These are phyloP conservation scores for Fusarium siculi DNA, from an alignment of 2,329 filamentous ascomycete genomes.

Conservation along the genomic window DNA sequence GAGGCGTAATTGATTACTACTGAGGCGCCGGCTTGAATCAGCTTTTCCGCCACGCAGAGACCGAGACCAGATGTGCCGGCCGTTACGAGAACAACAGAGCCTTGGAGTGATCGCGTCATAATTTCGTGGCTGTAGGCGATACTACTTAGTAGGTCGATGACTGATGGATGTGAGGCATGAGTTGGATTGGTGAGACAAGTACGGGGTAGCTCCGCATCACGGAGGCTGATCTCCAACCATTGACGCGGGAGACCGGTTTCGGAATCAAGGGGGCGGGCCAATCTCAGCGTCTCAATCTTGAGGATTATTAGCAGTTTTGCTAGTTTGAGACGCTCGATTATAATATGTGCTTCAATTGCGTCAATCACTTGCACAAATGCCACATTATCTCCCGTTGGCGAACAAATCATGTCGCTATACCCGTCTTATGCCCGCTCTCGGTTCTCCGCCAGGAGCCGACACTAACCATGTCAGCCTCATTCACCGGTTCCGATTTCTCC, in stretches of 20 bases:
- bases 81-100: background rate
- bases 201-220: conserved; percentile 3
- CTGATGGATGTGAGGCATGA: background rate
- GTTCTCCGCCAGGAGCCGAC: conserved; percentile 17
- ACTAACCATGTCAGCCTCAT: conserved; percentile 4
- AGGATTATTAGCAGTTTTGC: rapidly evolving
- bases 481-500: conserved; percentile 34
- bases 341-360: background rate
- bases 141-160: too few relatives aligned
- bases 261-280: background rate
- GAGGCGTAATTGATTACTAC: conserved; percentile 7
- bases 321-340: background rate
- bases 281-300: background rate
- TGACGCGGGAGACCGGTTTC: background rate
- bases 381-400: rapidly evolving
- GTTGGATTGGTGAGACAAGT: background rate
- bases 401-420: background rate
- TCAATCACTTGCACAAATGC: too few relatives aligned
- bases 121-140: background rate
- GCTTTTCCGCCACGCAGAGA: background rate
- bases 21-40: background rate
- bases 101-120: background rate
- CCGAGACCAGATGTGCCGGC: conserved; percentile 13
- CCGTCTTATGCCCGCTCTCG: background rate
- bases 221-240: background rate